Conservation (phyloP, 1,284 basidiomycete genomes). For the Rhodotorula sp. region DNA sequence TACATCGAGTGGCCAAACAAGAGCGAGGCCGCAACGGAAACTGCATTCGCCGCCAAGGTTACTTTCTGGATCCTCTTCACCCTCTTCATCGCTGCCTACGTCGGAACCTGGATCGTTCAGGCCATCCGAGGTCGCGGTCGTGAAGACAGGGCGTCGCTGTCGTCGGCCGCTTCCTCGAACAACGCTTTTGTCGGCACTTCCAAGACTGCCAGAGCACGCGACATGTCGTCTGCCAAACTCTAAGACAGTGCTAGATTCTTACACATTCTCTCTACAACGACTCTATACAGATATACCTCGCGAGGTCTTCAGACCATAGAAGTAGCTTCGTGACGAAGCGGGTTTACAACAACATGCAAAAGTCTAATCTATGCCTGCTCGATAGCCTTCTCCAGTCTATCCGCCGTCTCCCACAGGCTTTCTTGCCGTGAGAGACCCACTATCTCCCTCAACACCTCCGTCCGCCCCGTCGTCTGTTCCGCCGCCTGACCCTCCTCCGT, state of each 20-base stretch:
- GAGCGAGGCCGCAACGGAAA: conserved; percentile 45
- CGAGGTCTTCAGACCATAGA: too few species aligned
- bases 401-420: conserved; percentile 28
- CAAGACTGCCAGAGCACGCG: too few species aligned
- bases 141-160: too few species aligned
- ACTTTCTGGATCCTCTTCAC: conserved; percentile 30
- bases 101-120: conserved; percentile 12
- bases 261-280: too few species aligned
- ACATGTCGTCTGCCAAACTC: too few species aligned
- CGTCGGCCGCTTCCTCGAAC: too few species aligned
- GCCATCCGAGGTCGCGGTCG: background rate
- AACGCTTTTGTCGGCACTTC: too few species aligned
- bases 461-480: background rate
- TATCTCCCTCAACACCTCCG: conserved; percentile 4
- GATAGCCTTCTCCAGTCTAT: background rate
- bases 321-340: too few species aligned
- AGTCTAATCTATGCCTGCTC: background rate
- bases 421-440: conserved; percentile 21
- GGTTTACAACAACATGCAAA: background rate
- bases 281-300: too few species aligned
- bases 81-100: conserved; percentile 14
- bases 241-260: too few species aligned
- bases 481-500: too few species aligned
- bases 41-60: conserved; percentile 54
- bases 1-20: conserved; percentile 10